Evolutionary conservation across 2,329 filamentous ascomycete species (phyloP).

Genomic region (Apiospora sp.): DNA sequence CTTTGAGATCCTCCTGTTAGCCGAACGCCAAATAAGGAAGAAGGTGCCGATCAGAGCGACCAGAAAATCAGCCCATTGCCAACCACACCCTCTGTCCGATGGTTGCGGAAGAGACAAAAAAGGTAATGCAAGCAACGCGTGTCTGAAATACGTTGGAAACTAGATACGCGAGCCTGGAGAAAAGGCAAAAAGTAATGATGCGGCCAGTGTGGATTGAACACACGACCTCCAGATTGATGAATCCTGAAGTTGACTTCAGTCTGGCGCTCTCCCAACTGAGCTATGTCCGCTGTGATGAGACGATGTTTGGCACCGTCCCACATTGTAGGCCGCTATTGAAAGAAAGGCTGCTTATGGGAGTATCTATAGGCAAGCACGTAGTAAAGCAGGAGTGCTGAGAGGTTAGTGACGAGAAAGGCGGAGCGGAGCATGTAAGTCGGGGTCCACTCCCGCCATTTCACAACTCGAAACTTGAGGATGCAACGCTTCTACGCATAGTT

Average conservation of each 20-base stretch:
- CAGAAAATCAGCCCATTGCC: too few relatives aligned
- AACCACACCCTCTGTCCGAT: too few relatives aligned
- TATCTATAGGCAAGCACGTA: background rate
- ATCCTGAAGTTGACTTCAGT: constrained; percentile 16
- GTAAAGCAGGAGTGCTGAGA: background rate
- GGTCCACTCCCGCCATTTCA: background rate
- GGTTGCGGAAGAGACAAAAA: too few relatives aligned
- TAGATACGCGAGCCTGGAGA: background rate
- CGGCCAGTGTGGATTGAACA: constrained; percentile 25
- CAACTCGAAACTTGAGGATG: background rate
- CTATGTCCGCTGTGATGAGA: constrained; percentile 23
- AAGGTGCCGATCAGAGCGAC: too few relatives aligned
- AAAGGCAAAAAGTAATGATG: background rate
- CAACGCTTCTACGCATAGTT: too few relatives aligned
- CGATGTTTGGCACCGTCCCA: constrained; percentile 7
- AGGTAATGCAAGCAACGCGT: background rate
- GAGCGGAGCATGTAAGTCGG: background rate
- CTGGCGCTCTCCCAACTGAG: constrained; percentile 25
- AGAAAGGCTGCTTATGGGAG: background rate
- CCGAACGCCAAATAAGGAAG: too few relatives aligned
- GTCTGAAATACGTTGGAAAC: background rate
- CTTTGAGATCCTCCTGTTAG: too few relatives aligned
- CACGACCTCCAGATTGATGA: constrained; percentile 24
- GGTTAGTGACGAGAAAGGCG: background rate
- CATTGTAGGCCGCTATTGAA: background rate